These are phyloP conservation scores for Colletotrichum shisoi DNA, from an alignment of 2,329 filamentous ascomycete species.

Conservation along the genomic window DNA sequence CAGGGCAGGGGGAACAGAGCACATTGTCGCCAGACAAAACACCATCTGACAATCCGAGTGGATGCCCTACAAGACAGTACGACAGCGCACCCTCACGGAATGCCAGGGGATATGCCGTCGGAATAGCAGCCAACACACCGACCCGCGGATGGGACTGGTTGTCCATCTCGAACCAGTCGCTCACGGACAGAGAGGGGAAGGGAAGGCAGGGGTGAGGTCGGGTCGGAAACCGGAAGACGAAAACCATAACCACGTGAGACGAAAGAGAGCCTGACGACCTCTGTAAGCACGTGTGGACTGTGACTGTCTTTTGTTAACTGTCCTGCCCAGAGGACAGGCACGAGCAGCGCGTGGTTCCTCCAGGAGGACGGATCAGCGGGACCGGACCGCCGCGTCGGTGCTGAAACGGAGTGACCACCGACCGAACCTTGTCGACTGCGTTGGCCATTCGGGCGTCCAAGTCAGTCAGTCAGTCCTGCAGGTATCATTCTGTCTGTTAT, in stretches of 20 bases:
- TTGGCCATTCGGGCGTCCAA: background rate
- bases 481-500: background rate
- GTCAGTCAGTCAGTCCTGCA: background rate
- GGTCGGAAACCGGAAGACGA: constrained; percentile 14
- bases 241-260: background rate
- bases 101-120: constrained; percentile 17
- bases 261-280: constrained; percentile 18
- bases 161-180: constrained; percentile 3
- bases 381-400: constrained; percentile 29
- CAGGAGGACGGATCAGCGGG: constrained; percentile 30
- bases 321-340: constrained; percentile 6
- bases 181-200: background rate
- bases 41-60: background rate
- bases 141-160: constrained; percentile 20
- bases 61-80: constrained; percentile 13
- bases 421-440: constrained; percentile 32
- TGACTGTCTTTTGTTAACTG: too few species aligned
- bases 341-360: constrained; percentile 15
- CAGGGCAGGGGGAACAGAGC: background rate
- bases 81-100: constrained; percentile 24
- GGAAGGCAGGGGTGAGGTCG: background rate
- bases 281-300: too few species aligned
- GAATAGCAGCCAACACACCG: constrained; percentile 24
- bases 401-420: constrained; percentile 30
- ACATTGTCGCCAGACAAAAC: constrained; percentile 5